phyloP scores from a whole-genome alignment of 2,329 filamentous ascomycete genomes.

The Hansfordia pulvinata region DNA sequence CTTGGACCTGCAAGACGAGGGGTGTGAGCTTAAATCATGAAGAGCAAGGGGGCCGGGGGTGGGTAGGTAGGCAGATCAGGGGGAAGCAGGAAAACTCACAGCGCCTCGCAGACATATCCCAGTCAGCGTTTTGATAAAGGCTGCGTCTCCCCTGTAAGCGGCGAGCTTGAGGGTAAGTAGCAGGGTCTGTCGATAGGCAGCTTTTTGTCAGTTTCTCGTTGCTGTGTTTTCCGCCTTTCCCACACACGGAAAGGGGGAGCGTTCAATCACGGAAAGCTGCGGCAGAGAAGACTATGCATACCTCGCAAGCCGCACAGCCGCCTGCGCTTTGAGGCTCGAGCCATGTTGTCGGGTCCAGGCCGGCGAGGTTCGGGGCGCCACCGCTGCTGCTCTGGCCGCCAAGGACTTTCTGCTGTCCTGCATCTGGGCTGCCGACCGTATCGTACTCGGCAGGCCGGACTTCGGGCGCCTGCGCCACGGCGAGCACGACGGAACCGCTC shows the following conservation, averaged over 20 bases:
- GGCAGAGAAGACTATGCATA: constrained; percentile 6
- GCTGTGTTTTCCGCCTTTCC: too few relatives aligned
- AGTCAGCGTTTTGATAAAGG: constrained; percentile 11
- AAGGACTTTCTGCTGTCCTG: too few relatives aligned
- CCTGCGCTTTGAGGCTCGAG: constrained; percentile 8
- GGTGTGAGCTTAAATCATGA: constrained; percentile 3
- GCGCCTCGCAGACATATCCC: constrained; percentile 10
- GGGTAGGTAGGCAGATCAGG: neutral
- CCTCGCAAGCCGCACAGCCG: constrained; percentile 16
- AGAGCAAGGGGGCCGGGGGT: neutral
- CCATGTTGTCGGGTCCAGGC: too few relatives aligned
- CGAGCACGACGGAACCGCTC: too few relatives aligned
- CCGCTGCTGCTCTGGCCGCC: too few relatives aligned
- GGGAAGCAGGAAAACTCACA: constrained; percentile 4
- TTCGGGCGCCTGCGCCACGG: too few relatives aligned
- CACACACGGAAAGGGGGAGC: too few relatives aligned
- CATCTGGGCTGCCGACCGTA: too few relatives aligned
- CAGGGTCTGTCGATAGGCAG: constrained; percentile 5
- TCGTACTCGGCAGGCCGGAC: too few relatives aligned
- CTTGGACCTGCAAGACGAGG: constrained; percentile 26
- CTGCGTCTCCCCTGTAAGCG: constrained; percentile 10
- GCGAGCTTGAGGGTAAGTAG: constrained; percentile 11
- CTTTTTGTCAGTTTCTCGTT: neutral
- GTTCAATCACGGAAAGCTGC: constrained; percentile 3
- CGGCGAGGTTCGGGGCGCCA: too few relatives aligned